Conservation (phyloP, 768 basidiomycete species). For the Cystofilobasidium ferigula region DNA sequence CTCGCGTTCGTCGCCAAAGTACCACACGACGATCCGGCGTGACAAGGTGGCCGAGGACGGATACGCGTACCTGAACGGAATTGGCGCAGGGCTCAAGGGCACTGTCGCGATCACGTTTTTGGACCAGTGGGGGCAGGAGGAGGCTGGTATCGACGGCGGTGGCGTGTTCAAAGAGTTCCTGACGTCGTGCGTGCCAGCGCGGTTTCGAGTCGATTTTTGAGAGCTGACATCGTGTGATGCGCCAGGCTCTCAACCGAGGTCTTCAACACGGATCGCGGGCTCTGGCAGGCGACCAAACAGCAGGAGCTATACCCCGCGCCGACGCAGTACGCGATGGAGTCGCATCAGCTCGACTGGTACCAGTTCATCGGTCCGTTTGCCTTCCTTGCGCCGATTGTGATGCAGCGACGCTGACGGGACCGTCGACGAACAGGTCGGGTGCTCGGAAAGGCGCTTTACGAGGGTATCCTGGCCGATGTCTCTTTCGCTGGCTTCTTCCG, state of each 20-base stretch:
- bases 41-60: constrained; percentile 72
- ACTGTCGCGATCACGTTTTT: constrained; percentile 81
- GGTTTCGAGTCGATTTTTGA: background rate
- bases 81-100: constrained; percentile 66
- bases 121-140: constrained; percentile 78
- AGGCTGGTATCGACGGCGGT: constrained; percentile 43
- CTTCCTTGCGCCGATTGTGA: no score
- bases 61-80: constrained; percentile 59
- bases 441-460: constrained; percentile 90
- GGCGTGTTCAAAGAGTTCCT: constrained; percentile 98
- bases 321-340: constrained; percentile 76
- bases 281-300: constrained; percentile 83
- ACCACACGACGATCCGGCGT: constrained; percentile 51
- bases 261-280: constrained; percentile 83
- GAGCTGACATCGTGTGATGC: background rate
- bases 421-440: constrained; percentile 79
- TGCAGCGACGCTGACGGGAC: no score
- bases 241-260: constrained; percentile 74
- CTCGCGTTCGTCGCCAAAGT: constrained; percentile 31
- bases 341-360: constrained; percentile 26
- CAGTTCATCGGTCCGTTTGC: constrained; percentile 20
- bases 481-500: constrained; percentile 93
- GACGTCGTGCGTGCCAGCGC: constrained; percentile 44
- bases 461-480: constrained; percentile 88
- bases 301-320: constrained; percentile 94